Evolutionary conservation across 371 early-diverging fungal genomes (phyloP).

Genomic region (Mortierella sp.): DNA sequence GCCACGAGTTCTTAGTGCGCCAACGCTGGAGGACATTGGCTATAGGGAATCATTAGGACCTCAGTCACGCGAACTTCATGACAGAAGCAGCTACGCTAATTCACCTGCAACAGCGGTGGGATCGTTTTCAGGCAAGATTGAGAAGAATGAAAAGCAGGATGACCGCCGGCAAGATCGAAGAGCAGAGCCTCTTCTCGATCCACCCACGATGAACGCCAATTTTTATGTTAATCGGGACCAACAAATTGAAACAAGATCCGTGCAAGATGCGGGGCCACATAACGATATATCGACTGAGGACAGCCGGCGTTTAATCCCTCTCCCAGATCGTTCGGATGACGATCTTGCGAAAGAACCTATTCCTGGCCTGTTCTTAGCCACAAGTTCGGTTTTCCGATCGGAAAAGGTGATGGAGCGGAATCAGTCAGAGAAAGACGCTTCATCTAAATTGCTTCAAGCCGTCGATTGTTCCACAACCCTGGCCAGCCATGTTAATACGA

Average conservation of each 20-base stretch:
- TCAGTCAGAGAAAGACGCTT: neutral
- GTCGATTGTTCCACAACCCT: neutral
- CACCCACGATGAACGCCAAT: neutral
- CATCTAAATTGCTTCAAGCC: neutral
- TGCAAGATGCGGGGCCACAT: neutral
- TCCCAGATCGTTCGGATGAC: neutral
- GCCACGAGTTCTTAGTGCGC: conserved; percentile 24
- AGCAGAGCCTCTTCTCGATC: neutral
- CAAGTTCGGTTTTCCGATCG: neutral
- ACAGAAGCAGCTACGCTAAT: conserved; percentile 15
- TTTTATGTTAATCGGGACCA: neutral
- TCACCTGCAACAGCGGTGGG: conserved; percentile 2
- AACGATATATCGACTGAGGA: neutral
- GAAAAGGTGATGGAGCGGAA: neutral
- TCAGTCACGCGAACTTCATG: conserved; percentile 6
- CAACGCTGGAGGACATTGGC: conserved; percentile 12
- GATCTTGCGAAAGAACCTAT: neutral
- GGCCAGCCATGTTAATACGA: neutral
- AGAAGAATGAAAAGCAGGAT: neutral
- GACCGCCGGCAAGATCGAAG: neutral
- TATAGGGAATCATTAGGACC: conserved; percentile 11
- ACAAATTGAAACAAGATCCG: neutral
- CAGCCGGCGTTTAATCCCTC: neutral
- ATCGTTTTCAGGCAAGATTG: neutral
- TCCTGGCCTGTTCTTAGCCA: neutral